Conservation (phyloP, 768 basidiomycete species). For the Suillus discolor region DNA sequence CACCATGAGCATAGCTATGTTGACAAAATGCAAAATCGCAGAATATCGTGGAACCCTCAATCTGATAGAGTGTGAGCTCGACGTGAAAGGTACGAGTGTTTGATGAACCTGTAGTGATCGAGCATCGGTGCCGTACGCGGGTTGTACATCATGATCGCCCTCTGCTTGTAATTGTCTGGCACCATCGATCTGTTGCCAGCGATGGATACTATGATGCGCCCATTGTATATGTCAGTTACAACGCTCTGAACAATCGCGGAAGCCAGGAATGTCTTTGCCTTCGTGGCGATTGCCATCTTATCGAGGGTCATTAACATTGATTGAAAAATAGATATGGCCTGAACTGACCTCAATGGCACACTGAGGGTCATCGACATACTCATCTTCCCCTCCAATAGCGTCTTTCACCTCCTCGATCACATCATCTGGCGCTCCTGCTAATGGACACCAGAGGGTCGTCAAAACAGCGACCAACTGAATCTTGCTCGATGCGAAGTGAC, state of each 20-base stretch:
- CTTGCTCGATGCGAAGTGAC: constrained; percentile 70
- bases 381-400: constrained; percentile 56
- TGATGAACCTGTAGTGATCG: constrained; percentile 74
- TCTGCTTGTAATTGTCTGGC: constrained; percentile 87
- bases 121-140: constrained; percentile 67
- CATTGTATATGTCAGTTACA: constrained; percentile 84
- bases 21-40: constrained; percentile 75
- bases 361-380: constrained; percentile 63
- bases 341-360: constrained; percentile 82
- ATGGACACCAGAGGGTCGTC: constrained; percentile 83
- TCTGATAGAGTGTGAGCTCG: constrained; percentile 36
- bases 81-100: constrained; percentile 4
- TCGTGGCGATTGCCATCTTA: constrained; percentile 87
- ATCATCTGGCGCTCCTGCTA: constrained; percentile 71
- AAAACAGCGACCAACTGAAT: constrained; percentile 78
- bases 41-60: constrained; percentile 84
- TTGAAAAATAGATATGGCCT: constrained; percentile 1
- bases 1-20: constrained; percentile 67
- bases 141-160: constrained; percentile 74
- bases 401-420: constrained; percentile 69
- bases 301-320: neutral
- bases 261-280: constrained; percentile 82
- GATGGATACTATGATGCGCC: constrained; percentile 70
- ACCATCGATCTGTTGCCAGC: constrained; percentile 72
- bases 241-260: constrained; percentile 85